Base-by-base conservation (phyloP, 1,284 basidiomycete species). In the Ustilago curta region DNA sequence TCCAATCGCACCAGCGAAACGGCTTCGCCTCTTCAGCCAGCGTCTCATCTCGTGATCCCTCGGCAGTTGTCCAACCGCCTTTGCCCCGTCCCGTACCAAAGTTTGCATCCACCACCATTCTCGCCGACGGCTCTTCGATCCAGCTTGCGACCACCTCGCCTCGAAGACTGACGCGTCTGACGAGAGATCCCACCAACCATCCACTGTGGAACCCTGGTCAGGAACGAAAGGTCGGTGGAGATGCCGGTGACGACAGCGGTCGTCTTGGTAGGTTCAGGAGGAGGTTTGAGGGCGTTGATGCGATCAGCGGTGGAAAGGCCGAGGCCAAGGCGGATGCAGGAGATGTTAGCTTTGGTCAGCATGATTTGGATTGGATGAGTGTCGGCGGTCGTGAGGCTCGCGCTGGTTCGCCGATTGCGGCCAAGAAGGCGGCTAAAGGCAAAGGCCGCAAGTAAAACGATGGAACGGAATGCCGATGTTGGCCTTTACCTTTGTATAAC, bases 351-450 rank as follows among this genome's bases (percentile, higher is more conserved):
- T 84, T 83, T 53, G 81, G 74, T n/a, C 75, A 77, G 59, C 65
- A 75, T 18, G 83, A 84, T 57, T 60, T 83, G 27, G 78, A 74
- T 58, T 84, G 83, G 83, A 84, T 84, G 83, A 81, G 76, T 55
- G 79, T 79, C 43, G 82, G 83, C 52, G 83, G 83, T 31, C 62
- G 81, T 31, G 78, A 84, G 55, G 83, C 82, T 7, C 59, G 77
- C 3, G 73, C 79, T 18, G 79, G 81, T 40, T 70, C 76, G 40
- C 68, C 77, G 5, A 57, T 80, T 9, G 54, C 56, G 18, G 53
- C 77, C 3, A 78, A 77, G 67, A 82, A 79, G 68, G 70, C 64
- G 40, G 78, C 48, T 27, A 83, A 82, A 69, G 80, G 82, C 55
- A 83, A 83, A 56, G 76, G 78, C 29, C 66, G 67, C 44, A 82